phyloP scores from a whole-genome alignment of 352 stramenopile genomes.

The Aphanomyces astaci region DNA sequence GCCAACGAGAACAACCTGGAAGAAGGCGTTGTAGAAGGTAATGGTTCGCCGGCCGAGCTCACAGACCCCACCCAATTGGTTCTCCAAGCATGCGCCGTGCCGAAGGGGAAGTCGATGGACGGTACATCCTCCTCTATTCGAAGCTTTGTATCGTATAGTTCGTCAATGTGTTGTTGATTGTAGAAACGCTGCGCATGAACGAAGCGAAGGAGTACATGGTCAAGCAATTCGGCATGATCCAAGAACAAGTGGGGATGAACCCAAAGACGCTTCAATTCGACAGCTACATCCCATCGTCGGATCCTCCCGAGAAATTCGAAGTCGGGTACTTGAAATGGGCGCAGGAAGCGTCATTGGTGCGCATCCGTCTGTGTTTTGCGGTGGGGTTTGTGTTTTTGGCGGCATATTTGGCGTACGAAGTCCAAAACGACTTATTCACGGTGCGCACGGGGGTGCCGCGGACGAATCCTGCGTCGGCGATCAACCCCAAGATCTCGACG shows the following conservation, averaged over 20 bases:
- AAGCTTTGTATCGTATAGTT: too few species aligned
- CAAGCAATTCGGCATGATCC: conserved; percentile 68
- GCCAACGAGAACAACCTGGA: neutral
- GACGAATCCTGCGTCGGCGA: neutral
- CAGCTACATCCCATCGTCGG: conserved; percentile 28
- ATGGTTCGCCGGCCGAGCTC: neutral
- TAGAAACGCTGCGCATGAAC: conserved; percentile 74
- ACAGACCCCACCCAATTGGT: conserved; percentile 8
- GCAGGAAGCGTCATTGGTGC: conserved; percentile 39
- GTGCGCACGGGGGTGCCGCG: conserved; percentile 30
- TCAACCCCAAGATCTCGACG: conserved; percentile 31
- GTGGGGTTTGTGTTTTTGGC: conserved; percentile 50
- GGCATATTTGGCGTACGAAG: conserved; percentile 51
- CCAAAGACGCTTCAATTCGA: conserved; percentile 46
- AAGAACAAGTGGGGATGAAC: conserved; percentile 66
- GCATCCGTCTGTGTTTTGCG: conserved; percentile 53
- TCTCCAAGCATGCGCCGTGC: conserved; percentile 5
- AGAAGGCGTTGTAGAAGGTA: neutral
- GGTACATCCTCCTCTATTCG: neutral
- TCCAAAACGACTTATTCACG: conserved; percentile 28
- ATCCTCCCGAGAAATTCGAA: conserved; percentile 52
- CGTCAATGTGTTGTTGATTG: neutral
- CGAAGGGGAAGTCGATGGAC: neutral
- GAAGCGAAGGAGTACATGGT: conserved; percentile 72
- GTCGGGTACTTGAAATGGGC: conserved; percentile 49